phyloP scores from a whole-genome alignment of 352 stramenopile species.

The Globisporangium cystogenes region DNA sequence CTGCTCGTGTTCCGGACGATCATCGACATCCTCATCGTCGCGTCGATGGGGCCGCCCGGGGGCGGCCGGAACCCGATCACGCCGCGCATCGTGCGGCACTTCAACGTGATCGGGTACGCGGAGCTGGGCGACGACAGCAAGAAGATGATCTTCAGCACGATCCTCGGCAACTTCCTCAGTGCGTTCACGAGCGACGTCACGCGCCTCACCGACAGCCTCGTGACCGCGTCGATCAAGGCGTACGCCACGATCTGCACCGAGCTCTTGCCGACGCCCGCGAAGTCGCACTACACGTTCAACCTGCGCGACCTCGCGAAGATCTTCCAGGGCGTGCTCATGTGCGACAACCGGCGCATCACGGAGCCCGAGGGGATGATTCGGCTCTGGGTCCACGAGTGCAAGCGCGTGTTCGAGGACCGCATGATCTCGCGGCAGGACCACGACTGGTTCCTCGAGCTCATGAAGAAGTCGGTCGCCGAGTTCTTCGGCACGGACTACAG shows the following conservation, averaged over 20 bases:
- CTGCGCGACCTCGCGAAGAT: slow-evolving; percentile 93
- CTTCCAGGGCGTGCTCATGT: slow-evolving; percentile 90
- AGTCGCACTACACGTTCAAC: slow-evolving; percentile 96
- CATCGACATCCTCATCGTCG: slow-evolving; percentile 88
- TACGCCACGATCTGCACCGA: slow-evolving; percentile 90
- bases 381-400: slow-evolving; percentile 92
- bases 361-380: slow-evolving; percentile 67
- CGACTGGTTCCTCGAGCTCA: slow-evolving; percentile 83
- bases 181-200: slow-evolving; percentile 46
- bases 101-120: slow-evolving; percentile 92
- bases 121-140: slow-evolving; percentile 89
- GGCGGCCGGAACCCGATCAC: slow-evolving; percentile 92
- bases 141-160: slow-evolving; percentile 90
- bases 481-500: slow-evolving; percentile 82
- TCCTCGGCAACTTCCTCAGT: slow-evolving; percentile 85
- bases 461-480: slow-evolving; percentile 57
- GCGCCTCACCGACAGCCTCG: slow-evolving; percentile 56
- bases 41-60: slow-evolving; percentile 89
- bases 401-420: slow-evolving; percentile 93
- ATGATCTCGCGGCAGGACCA: slow-evolving; percentile 91
- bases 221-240: slow-evolving; percentile 83
- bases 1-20: slow-evolving; percentile 87
- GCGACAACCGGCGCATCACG: slow-evolving; percentile 63
- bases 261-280: slow-evolving; percentile 90
- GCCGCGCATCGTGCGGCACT: slow-evolving; percentile 87